These are phyloP conservation scores for Pseudogymnoascus sp. DNA, from an alignment of 2,329 filamentous ascomycete species.

Conservation along the genomic window DNA sequence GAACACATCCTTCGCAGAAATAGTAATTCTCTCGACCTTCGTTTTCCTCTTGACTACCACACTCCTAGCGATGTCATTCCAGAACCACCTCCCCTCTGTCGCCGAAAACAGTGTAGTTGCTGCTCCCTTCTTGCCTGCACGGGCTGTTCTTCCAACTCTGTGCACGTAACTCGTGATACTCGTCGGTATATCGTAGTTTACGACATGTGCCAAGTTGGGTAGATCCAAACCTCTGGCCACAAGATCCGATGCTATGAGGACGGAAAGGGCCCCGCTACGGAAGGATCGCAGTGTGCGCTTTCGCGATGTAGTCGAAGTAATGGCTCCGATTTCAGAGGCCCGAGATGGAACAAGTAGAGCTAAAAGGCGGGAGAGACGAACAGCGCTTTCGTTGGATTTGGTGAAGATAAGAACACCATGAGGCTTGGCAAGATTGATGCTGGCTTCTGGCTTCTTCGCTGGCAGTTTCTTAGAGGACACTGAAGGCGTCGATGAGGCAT, in stretches of 20 bases:
- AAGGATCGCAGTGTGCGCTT: constrained; percentile 64
- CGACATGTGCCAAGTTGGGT: constrained; percentile 68
- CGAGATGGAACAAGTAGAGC: constrained; percentile 56
- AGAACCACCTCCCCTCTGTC: constrained; percentile 78
- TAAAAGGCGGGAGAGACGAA: constrained; percentile 78
- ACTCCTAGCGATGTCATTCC: constrained; percentile 65
- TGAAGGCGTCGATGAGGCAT: constrained; percentile 16
- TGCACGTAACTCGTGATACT: constrained; percentile 82
- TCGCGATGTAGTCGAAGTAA: constrained; percentile 73
- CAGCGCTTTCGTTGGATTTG: constrained; percentile 79
- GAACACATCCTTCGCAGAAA: constrained; percentile 33
- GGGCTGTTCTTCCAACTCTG: constrained; percentile 81
- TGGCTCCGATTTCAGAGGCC: constrained; percentile 53
- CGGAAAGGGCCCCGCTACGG: constrained; percentile 51
- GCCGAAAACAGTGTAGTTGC: constrained; percentile 85
- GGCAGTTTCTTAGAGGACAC: constrained; percentile 12
- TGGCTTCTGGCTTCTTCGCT: constrained; percentile 15
- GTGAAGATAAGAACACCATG: constrained; percentile 69
- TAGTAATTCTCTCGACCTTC: constrained; percentile 39
- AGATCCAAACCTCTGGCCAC: constrained; percentile 86
- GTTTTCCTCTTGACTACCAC: constrained; percentile 41
- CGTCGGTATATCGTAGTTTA: constrained; percentile 88
- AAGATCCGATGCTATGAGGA: constrained; percentile 88
- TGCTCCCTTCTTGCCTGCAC: constrained; percentile 66
- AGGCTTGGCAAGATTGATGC: constrained; percentile 26